Evolutionary conservation across 305 asterid genomes (phyloP).

Genomic region (Withania somnifera): DNA sequence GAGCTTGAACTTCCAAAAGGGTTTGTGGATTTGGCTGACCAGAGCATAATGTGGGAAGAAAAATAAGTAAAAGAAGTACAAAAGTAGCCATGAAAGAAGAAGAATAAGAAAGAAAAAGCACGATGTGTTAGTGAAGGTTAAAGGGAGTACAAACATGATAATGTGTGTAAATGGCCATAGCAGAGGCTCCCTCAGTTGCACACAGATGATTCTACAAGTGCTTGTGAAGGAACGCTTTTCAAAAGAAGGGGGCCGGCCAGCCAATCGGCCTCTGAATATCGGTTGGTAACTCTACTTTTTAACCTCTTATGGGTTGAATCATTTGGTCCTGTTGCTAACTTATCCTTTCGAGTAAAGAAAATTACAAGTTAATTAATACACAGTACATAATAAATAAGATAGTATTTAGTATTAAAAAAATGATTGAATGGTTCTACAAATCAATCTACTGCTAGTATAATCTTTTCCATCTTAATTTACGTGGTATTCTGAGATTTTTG

Average conservation of each 20-base stretch:
- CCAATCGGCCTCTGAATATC: neutral
- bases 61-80: slow-evolving; percentile 11
- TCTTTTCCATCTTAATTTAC: neutral
- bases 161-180: neutral
- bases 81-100: slow-evolving; percentile 6
- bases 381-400: too few relatives aligned
- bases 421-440: neutral
- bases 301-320: slow-evolving; percentile 31
- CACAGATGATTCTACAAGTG: neutral
- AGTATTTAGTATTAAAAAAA: too few relatives aligned
- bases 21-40: slow-evolving; percentile 15
- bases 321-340: slow-evolving; percentile 7
- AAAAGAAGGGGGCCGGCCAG: slow-evolving; percentile 1
- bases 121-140: neutral
- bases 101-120: neutral
- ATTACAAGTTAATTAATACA: neutral
- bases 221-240: slow-evolving; percentile 15
- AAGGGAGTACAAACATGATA: neutral
- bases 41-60: slow-evolving; percentile 12
- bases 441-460: neutral
- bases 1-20: slow-evolving; percentile 39
- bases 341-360: neutral
- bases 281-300: slow-evolving; percentile 12
- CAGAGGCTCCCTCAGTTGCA: neutral
- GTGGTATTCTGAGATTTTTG: too few relatives aligned